Base-by-base conservation (phyloP, 192 early-diverging fungal genomes). In the Dispira simplex region DNA sequence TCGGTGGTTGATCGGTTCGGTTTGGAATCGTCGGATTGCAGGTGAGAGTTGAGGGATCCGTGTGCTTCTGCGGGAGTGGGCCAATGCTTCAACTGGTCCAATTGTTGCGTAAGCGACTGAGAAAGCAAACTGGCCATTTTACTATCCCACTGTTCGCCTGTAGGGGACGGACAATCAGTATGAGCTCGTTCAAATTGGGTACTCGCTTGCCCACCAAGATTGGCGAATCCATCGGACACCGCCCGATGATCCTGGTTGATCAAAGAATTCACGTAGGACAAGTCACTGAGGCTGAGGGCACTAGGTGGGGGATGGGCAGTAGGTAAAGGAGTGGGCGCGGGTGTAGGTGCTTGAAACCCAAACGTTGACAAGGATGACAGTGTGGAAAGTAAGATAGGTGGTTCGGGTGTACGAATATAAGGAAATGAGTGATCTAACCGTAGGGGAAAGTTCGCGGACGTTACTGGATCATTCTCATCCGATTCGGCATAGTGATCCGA, bases 41-140 rank as follows among this genome's bases (percentile, higher is more conserved):
- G 3, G 20, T 53, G 51, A 3, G 51, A 26, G 21, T 25, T 8
- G 18, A 26, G 20, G 51, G 51, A 11, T 11, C 51, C 51, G 18
- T 53, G 56, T 13, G 59, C 44, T 20, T 62, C 59, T 13, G 59
- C 32, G n/a, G 59, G 59, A 13, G 59, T 62, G 12, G 59, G 59
- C 59, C 59, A 62, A 20, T 45, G 59, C 16, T 21, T n/a, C n/a
- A 20, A n/a, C 21, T 53, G 51, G 18, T 20, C 18, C 51, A 53
- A 53, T 9, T 53, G 20, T 18, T 20, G 51, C 0, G 8, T 11
- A 11, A n/a, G 18, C 8, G 10, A 53, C 51, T 26, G 26, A n/a
- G 21, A 53, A 53, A n/a, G 10, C 51, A 53, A 11, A 11, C 10
- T 20, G 10, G 51, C 51, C 51, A 53, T 53, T 18, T 53, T 20